These are phyloP conservation scores for Albifimbria verrucaria DNA, from an alignment of 2,329 filamentous ascomycete genomes.

Conservation along the genomic window DNA sequence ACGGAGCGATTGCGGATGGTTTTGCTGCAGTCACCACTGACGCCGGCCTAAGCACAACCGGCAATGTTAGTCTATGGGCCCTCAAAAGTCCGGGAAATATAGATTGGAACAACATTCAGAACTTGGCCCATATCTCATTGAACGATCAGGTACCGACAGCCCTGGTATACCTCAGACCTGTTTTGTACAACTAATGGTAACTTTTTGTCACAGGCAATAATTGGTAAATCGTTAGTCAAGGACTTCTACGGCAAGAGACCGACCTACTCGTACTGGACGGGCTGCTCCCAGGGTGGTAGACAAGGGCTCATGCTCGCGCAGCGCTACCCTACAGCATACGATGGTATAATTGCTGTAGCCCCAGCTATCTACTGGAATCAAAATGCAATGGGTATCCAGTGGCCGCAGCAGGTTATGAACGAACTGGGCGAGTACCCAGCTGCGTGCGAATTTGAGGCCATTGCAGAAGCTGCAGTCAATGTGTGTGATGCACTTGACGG, in stretches of 20 bases:
- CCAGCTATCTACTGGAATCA: constrained; percentile 39
- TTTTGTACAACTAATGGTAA: not conserved
- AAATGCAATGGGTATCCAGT: constrained; percentile 12
- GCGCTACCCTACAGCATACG: constrained; percentile 48
- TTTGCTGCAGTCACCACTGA: constrained; percentile 11
- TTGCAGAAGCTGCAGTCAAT: constrained; percentile 28
- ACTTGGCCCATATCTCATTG: constrained; percentile 21
- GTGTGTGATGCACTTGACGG: constrained; percentile 22
- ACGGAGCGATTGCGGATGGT: constrained; percentile 3
- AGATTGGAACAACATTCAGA: constrained; percentile 20
- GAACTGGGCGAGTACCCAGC: constrained; percentile 24
- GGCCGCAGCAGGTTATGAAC: constrained; percentile 20
- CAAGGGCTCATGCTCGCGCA: constrained; percentile 53
- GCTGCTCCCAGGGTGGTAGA: constrained; percentile 53
- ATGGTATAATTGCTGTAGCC: constrained; percentile 48
- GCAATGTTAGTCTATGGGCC: constrained; percentile 10
- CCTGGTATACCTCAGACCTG: too few relatives aligned
- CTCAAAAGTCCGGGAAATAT: constrained; percentile 14
- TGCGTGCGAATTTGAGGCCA: constrained; percentile 29
- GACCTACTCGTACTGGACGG: constrained; percentile 45
- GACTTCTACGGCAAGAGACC: constrained; percentile 34
- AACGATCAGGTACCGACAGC: constrained; percentile 21
- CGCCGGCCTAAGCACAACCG: constrained; percentile 4
- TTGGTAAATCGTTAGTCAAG: constrained; percentile 38
- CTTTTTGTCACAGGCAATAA: constrained; percentile 20